These are phyloP conservation scores for Ogataea corticis DNA, from an alignment of 805 yeast genomes.

Conservation along the genomic window DNA sequence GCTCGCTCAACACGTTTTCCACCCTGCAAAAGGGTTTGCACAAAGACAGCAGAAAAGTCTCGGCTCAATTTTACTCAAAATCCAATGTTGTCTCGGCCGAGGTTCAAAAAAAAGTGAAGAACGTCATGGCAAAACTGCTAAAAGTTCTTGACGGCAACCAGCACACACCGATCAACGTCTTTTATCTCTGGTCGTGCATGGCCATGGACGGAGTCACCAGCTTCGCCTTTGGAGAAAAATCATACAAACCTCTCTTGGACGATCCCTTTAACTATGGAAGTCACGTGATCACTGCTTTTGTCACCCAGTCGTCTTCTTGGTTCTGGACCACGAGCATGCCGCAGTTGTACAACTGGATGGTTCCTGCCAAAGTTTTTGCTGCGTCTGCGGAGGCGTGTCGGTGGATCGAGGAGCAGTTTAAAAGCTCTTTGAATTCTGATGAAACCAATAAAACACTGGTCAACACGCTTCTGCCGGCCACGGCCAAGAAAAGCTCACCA, in stretches of 20 bases:
- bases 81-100: constrained; percentile 35
- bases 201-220: constrained; percentile 71
- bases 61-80: constrained; percentile 48
- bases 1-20: constrained; percentile 60
- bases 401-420: constrained; percentile 43
- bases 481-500: constrained; percentile 13
- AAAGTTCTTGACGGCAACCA: constrained; percentile 22
- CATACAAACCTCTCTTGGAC: constrained; percentile 46
- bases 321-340: constrained; percentile 69
- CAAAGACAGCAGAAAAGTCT: constrained; percentile 39
- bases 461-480: constrained; percentile 21
- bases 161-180: constrained; percentile 48
- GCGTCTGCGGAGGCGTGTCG: constrained; percentile 42
- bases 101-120: constrained; percentile 36
- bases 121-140: constrained; percentile 34
- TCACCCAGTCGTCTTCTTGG: constrained; percentile 56
- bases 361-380: constrained; percentile 38
- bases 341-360: constrained; percentile 49
- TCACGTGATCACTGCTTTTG: constrained; percentile 44
- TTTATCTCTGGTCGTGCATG: constrained; percentile 62
- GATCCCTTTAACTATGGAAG: constrained; percentile 40
- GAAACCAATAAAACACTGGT: constrained; percentile 22
- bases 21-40: constrained; percentile 51
- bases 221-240: constrained; percentile 55
- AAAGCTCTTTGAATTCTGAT: constrained; percentile 15